phyloP scores from a whole-genome alignment of 345 rosid genomes.

The Hypericum androsaemum region DNA sequence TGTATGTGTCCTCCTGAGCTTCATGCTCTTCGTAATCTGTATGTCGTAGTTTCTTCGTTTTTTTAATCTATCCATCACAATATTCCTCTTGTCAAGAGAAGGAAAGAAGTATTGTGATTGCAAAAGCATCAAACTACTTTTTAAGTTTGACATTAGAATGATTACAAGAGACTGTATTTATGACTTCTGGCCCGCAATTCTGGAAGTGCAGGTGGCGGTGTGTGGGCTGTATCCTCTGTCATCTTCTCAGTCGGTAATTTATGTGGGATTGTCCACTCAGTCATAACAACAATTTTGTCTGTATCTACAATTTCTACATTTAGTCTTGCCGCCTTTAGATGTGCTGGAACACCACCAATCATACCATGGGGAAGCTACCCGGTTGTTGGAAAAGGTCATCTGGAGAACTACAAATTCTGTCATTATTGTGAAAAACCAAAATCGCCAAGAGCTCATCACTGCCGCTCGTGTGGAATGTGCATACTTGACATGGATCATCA shows the following conservation, averaged over 20 bases:
- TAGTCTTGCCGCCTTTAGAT: constrained; percentile 54
- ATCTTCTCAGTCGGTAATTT: constrained; percentile 56
- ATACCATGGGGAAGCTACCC: constrained; percentile 78
- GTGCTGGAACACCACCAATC: constrained; percentile 57
- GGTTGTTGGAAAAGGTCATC: constrained; percentile 58
- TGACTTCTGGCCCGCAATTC: constrained; percentile 7
- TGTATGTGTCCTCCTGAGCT: constrained; percentile 41
- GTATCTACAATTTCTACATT: constrained; percentile 51
- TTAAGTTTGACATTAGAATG: too few species aligned
- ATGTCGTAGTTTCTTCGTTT: constrained; percentile 14
- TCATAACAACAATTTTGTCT: constrained; percentile 33
- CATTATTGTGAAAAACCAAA: constrained; percentile 65
- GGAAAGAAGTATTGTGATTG: too few species aligned
- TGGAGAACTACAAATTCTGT: constrained; percentile 72
- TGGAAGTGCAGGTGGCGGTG: constrained; percentile 65
- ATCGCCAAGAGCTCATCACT: constrained; percentile 86
- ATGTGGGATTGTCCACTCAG: constrained; percentile 44
- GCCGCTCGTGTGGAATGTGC: constrained; percentile 84
- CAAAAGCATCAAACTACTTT: too few species aligned
- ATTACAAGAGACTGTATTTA: too few species aligned
- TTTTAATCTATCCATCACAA: too few species aligned
- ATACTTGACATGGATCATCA: constrained; percentile 96
- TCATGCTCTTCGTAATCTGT: constrained; percentile 77
- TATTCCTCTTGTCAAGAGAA: too few species aligned
- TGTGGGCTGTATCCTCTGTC: constrained; percentile 75